These are phyloP conservation scores for Trichoderma reesei DNA, from an alignment of 495 filamentous ascomycete species.

Conservation along the genomic window DNA sequence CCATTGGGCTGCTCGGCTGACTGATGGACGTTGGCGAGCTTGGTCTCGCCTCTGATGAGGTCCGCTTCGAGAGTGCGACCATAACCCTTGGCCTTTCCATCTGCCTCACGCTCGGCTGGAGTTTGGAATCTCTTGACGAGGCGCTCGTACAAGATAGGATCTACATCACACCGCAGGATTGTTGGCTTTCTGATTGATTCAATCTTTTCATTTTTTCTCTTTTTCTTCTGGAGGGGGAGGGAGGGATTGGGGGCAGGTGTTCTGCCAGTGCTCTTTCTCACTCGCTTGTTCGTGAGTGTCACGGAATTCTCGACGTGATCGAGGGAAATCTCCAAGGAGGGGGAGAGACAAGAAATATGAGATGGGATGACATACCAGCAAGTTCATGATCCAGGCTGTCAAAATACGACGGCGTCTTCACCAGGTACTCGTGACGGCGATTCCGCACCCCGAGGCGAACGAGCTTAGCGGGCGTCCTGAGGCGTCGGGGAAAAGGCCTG, in stretches of 20 bases:
- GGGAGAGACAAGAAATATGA: background rate
- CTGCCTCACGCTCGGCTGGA: constrained; percentile 58
- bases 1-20: background rate
- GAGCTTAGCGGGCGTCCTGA: constrained; percentile 21
- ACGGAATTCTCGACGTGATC: background rate
- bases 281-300: background rate
- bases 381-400: constrained; percentile 33
- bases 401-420: constrained; percentile 31
- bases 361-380: constrained; percentile 21
- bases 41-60: constrained; percentile 61
- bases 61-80: constrained; percentile 63
- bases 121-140: constrained; percentile 71
- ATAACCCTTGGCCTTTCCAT: constrained; percentile 63
- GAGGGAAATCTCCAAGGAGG: too few relatives aligned
- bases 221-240: background rate
- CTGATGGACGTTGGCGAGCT: constrained; percentile 39
- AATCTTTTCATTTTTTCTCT: too few relatives aligned
- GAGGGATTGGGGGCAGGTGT: background rate
- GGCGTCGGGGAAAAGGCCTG: constrained; percentile 30
- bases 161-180: constrained; percentile 27
- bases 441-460: constrained; percentile 32
- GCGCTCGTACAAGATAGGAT: constrained; percentile 71
- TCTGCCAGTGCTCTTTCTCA: too few relatives aligned
- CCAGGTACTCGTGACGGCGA: constrained; percentile 33
- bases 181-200: background rate